These are phyloP conservation scores for Thelephora aurantiotincta DNA, from an alignment of 768 basidiomycete genomes.

Conservation along the genomic window DNA sequence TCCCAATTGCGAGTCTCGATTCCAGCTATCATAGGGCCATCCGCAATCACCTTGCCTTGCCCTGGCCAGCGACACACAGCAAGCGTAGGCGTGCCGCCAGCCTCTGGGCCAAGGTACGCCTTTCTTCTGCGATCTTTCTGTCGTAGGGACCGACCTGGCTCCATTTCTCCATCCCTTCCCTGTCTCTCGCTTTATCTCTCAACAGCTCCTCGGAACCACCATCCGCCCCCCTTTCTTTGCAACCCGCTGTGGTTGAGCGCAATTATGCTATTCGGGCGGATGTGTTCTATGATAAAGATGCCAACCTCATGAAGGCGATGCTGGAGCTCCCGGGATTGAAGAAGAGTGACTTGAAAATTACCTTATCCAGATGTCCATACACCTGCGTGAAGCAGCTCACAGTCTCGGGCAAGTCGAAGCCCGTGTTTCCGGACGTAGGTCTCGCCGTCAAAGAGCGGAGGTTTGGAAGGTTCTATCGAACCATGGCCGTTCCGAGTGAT, in stretches of 20 bases:
- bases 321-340: conserved; percentile 61
- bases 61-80: background rate
- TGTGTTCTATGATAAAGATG: conserved; percentile 38
- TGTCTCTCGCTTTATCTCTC: background rate
- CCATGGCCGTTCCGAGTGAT: conserved; percentile 38
- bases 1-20: background rate
- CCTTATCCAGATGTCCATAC: conserved; percentile 43
- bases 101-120: background rate
- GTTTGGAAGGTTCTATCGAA: conserved; percentile 34
- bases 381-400: conserved; percentile 50
- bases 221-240: background rate
- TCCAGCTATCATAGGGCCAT: background rate
- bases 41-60: background rate
- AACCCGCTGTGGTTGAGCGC: conserved; percentile 4
- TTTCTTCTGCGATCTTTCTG: background rate
- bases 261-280: conserved; percentile 44
- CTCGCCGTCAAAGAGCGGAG: conserved; percentile 37
- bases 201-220: background rate
- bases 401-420: conserved; percentile 31
- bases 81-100: background rate
- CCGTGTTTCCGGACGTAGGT: conserved; percentile 22
- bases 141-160: background rate
- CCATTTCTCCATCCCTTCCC: background rate
- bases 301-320: conserved; percentile 38
- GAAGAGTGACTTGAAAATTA: conserved; percentile 40